These are phyloP conservation scores for Laburnicola sp. DNA, from an alignment of 2,329 filamentous ascomycete genomes.

Conservation along the genomic window DNA sequence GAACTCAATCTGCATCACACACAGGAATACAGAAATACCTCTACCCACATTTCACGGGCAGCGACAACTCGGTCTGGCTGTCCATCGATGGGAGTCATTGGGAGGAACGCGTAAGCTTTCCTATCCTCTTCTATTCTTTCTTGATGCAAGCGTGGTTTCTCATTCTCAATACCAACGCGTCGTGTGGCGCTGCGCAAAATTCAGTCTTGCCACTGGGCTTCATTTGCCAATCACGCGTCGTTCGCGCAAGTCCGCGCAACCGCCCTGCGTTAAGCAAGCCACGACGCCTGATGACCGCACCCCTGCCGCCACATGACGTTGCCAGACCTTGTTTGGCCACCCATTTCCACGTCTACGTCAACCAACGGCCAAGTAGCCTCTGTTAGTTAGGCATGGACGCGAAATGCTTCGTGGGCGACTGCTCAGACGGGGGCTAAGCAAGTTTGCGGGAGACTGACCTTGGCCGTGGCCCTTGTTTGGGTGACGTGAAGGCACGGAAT, in stretches of 20 bases:
- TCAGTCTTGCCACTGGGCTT: not conserved
- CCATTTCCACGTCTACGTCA: slow-evolving; percentile 14
- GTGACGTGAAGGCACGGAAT: slow-evolving; percentile 29
- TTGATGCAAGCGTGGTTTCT: not conserved
- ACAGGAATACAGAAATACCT: too few species aligned
- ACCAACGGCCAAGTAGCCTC: not conserved
- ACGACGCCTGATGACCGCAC: not conserved
- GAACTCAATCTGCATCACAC: too few species aligned
- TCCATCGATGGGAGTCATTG: too few species aligned
- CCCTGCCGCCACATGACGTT: slow-evolving; percentile 11
- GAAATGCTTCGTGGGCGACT: slow-evolving; percentile 4
- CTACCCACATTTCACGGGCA: too few species aligned
- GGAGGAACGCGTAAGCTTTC: too few species aligned
- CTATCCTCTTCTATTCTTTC: too few species aligned
- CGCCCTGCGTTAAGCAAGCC: slow-evolving; percentile 1
- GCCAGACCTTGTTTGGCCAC: slow-evolving; percentile 2
- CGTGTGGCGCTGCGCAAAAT: not conserved
- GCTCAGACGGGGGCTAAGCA: slow-evolving; percentile 21
- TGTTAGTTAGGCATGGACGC: not conserved
- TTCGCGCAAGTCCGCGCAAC: not conserved
- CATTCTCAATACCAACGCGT: not conserved
- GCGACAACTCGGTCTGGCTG: too few species aligned
- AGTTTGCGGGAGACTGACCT: slow-evolving; percentile 11
- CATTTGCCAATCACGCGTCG: not conserved
- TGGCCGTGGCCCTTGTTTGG: slow-evolving; percentile 17